phyloP scores from a whole-genome alignment of 1,284 basidiomycete species.

The Ceraceosorus guamensis region DNA sequence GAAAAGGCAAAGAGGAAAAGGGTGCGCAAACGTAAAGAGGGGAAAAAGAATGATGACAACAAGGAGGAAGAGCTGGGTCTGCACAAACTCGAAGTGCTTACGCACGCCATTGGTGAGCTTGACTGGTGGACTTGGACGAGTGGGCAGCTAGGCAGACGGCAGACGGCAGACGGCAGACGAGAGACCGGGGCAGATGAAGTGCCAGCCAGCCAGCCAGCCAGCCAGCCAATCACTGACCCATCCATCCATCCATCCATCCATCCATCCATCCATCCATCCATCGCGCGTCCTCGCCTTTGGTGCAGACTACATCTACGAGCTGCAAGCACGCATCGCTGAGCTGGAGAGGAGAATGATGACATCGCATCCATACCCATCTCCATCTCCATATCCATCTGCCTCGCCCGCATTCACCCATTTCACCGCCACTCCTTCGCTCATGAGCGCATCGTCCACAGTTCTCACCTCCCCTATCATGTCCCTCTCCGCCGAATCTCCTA shows the following conservation, averaged over 20 bases:
- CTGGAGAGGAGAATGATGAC: constrained; percentile 15
- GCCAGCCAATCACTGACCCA: no score
- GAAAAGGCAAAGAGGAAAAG: constrained; percentile 34
- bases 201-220: no score
- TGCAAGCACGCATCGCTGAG: constrained; percentile 29
- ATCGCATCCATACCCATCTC: not conserved
- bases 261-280: no score
- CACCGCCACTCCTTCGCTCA: constrained; percentile 11
- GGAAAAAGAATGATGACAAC: constrained; percentile 12
- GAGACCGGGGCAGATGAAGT: no score
- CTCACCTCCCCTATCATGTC: constrained; percentile 32
- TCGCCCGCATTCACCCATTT: constrained; percentile 4
- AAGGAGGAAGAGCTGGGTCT: constrained; percentile 37
- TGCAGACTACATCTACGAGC: constrained; percentile 41
- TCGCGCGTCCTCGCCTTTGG: no score
- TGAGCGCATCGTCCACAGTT: constrained; percentile 1
- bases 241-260: no score
- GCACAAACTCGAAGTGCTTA: constrained; percentile 40
- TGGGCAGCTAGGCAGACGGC: no score
- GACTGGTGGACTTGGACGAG: no score
- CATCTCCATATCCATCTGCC: constrained; percentile 7
- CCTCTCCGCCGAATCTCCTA: constrained; percentile 27
- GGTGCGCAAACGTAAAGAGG: constrained; percentile 25
- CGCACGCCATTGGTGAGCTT: constrained; percentile 40
- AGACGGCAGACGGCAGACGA: no score